A percentile compares a stretch with the other conserved stretches of the same genome.
These are phyloP conservation scores for Thalassiosira delicatula DNA, from an alignment of 352 stramenopile genomes.

Conservation along the genomic window DNA sequence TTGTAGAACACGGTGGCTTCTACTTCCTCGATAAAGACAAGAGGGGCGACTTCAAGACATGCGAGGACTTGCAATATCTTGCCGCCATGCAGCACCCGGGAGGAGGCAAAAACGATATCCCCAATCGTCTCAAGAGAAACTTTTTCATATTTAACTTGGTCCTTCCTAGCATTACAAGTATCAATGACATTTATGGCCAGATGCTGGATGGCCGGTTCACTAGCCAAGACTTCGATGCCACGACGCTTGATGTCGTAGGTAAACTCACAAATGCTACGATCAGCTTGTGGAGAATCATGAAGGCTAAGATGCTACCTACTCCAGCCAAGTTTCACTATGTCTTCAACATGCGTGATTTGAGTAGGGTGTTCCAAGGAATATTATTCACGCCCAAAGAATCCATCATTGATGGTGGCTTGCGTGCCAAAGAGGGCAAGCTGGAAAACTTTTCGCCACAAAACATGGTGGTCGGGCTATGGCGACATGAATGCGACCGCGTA, in stretches of 20 bases:
- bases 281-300: conserved; percentile 96
- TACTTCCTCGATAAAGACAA: conserved; percentile 98
- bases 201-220: conserved; percentile 96
- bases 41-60: conserved; percentile 97
- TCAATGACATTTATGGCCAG: conserved; percentile 99
- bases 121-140: conserved; percentile 98
- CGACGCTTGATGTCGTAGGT: conserved; percentile 88
- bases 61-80: conserved; percentile 96
- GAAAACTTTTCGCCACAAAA: conserved; percentile 90
- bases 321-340: conserved; percentile 99
- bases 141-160: conserved; percentile 99
- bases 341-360: conserved; percentile 99
- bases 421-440: conserved; percentile 86
- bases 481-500: conserved; percentile 96
- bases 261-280: conserved; percentile 96
- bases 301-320: conserved; percentile 96
- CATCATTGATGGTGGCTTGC: conserved; percentile 89
- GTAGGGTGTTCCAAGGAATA: conserved; percentile 96
- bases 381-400: conserved; percentile 94
- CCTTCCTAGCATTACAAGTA: conserved; percentile 95
- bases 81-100: conserved; percentile 97
- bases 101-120: conserved; percentile 97
- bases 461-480: conserved; percentile 95
- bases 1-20: conserved; percentile 94
- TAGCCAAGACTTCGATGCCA: conserved; percentile 84